Percentiles rank a stretch among this genome's conserved stretches.
Conservation (phyloP, 768 basidiomycete genomes). For the Hypholoma sublateritium region DNA sequence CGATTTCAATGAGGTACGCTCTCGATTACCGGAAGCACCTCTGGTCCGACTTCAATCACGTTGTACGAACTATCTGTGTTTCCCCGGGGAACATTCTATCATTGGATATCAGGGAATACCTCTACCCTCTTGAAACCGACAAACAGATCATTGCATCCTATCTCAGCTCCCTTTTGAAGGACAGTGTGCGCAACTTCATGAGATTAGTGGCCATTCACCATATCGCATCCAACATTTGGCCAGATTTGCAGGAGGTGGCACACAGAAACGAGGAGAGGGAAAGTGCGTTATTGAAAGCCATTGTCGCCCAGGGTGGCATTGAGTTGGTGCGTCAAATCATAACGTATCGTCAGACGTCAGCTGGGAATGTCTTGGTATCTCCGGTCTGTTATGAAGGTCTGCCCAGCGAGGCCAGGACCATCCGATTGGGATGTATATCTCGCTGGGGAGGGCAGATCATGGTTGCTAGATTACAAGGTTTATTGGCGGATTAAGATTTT, state of each 20-base stretch:
- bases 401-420: constrained; percentile 15
- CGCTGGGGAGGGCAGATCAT: constrained; percentile 18
- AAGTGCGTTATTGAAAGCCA: constrained; percentile 47
- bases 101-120: constrained; percentile 54
- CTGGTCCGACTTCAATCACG: constrained; percentile 77
- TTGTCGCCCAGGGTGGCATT: constrained; percentile 49
- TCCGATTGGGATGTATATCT: constrained; percentile 23
- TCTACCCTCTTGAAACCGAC: constrained; percentile 72
- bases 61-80: constrained; percentile 59
- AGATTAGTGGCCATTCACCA: constrained; percentile 76
- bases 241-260: constrained; percentile 43
- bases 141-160: constrained; percentile 63
- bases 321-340: constrained; percentile 54
- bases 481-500: constrained; percentile 11
- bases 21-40: constrained; percentile 81
- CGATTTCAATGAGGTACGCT: constrained; percentile 74
- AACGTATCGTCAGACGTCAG: constrained; percentile 50
- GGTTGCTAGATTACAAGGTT: constrained; percentile 17
- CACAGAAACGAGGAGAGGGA: constrained; percentile 33
- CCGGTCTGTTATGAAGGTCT: constrained; percentile 48
- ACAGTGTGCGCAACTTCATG: constrained; percentile 54
- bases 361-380: constrained; percentile 38
- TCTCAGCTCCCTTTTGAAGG: constrained; percentile 52
- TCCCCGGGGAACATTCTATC: constrained; percentile 52
- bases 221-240: constrained; percentile 74